Conservation (phyloP, 2,329 filamentous ascomycete genomes). For the Cytospora chrysosperma region DNA sequence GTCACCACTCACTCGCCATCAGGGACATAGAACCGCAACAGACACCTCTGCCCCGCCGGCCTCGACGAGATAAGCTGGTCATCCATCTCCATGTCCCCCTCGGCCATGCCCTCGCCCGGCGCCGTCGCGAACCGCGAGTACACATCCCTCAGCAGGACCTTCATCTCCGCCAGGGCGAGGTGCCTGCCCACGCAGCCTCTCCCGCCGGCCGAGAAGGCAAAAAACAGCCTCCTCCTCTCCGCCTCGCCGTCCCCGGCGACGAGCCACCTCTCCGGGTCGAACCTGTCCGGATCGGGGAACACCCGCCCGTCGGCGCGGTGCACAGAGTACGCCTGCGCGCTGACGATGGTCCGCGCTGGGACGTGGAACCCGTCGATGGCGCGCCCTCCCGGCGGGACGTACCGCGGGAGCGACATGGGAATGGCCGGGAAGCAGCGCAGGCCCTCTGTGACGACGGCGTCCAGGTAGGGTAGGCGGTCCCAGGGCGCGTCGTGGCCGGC, state of each 20-base stretch:
- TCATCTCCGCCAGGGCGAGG: slow-evolving; percentile 68
- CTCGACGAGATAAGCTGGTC: slow-evolving; percentile 68
- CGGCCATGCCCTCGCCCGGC: slow-evolving; percentile 53
- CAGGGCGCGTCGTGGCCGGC: slow-evolving; percentile 30
- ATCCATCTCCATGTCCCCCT: slow-evolving; percentile 60
- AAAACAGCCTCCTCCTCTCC: slow-evolving; percentile 62
- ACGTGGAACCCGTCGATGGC: slow-evolving; percentile 55
- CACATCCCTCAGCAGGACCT: slow-evolving; percentile 59
- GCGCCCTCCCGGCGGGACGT: slow-evolving; percentile 54
- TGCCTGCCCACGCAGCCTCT: slow-evolving; percentile 66
- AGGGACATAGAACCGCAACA: slow-evolving; percentile 51
- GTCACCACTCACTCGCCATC: neutral
- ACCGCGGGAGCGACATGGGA: slow-evolving; percentile 64
- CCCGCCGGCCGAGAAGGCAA: slow-evolving; percentile 65
- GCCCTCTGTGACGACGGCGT: slow-evolving; percentile 62
- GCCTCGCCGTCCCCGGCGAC: slow-evolving; percentile 59
- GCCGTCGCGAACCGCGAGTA: slow-evolving; percentile 59
- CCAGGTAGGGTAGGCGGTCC: slow-evolving; percentile 57
- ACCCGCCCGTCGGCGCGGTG: slow-evolving; percentile 61
- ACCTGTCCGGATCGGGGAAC: slow-evolving; percentile 75
- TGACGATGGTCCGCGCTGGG: slow-evolving; percentile 55
- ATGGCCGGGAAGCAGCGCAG: slow-evolving; percentile 63
- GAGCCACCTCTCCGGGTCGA: slow-evolving; percentile 83
- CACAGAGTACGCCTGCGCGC: slow-evolving; percentile 60
- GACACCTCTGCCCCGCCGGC: slow-evolving; percentile 58